Percentiles rank a stretch among this genome's conserved stretches.
Evolutionary conservation across 176 grass and related monocot genomes (phyloP).

Genomic region (Aegilops speltoides): DNA sequence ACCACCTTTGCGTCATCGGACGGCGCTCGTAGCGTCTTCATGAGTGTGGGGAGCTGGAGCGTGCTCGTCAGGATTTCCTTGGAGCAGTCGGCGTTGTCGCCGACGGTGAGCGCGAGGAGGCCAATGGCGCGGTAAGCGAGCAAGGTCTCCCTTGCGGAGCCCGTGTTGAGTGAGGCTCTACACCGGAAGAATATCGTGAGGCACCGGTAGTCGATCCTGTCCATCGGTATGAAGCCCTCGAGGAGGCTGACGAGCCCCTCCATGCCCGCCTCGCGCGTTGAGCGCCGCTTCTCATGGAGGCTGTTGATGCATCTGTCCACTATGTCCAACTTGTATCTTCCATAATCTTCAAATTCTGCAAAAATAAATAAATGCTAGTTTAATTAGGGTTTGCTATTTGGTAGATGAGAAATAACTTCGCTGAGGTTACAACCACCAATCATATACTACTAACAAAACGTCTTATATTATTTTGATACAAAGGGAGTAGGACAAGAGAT

Average conservation of each 20-base stretch:
- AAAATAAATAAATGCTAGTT: background rate
- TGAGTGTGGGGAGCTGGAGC: conserved; percentile 9
- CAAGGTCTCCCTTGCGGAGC: background rate
- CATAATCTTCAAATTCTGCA: background rate
- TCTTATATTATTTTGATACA: too few species aligned
- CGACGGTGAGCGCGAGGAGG: conserved; percentile 24
- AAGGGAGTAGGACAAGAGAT: too few species aligned
- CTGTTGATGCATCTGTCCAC: background rate
- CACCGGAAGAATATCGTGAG: background rate
- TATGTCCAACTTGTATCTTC: background rate
- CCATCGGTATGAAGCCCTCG: background rate
- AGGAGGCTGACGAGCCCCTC: background rate
- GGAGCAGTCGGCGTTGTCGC: background rate
- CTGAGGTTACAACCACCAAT: too few species aligned
- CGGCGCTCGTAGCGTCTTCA: background rate
- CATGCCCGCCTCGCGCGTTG: background rate
- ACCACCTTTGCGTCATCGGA: background rate
- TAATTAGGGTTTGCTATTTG: background rate
- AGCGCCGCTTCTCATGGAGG: background rate
- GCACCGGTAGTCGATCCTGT: background rate
- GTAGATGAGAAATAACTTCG: too few species aligned
- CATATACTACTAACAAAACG: too few species aligned
- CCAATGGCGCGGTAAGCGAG: conserved; percentile 27
- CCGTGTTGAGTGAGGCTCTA: background rate
- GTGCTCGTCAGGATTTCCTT: background rate